These are phyloP conservation scores for Solanum sitiens DNA, from an alignment of 257 asterid species.

Conservation along the genomic window DNA sequence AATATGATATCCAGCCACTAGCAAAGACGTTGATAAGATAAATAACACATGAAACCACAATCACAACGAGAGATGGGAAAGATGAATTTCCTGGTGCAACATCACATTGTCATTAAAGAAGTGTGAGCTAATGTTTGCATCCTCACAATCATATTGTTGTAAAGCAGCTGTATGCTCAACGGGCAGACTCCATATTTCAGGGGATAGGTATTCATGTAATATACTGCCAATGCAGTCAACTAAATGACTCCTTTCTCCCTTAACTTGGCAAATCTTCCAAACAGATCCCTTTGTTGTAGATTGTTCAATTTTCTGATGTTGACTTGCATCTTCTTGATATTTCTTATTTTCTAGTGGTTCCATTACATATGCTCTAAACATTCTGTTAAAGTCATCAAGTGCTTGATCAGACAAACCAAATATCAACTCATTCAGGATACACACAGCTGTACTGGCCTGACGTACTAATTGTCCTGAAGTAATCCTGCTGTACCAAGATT, in stretches of 20 bases:
- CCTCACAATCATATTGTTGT: slow-evolving; percentile 36
- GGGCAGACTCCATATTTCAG: slow-evolving; percentile 94
- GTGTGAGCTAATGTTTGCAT: slow-evolving; percentile 46
- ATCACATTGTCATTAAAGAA: slow-evolving; percentile 67
- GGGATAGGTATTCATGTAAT: slow-evolving; percentile 82
- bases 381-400: slow-evolving; percentile 22
- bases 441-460: slow-evolving; percentile 81
- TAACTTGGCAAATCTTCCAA: slow-evolving; percentile 26
- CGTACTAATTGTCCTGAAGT: slow-evolving; percentile 80
- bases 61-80: slow-evolving; percentile 8
- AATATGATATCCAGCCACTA: not conserved
- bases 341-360: slow-evolving; percentile 12
- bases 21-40: not conserved
- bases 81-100: slow-evolving; percentile 70
- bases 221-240: slow-evolving; percentile 70
- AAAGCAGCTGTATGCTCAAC: slow-evolving; percentile 39
- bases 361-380: slow-evolving; percentile 26
- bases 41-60: not conserved
- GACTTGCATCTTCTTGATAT: slow-evolving; percentile 9
- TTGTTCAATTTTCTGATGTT: slow-evolving; percentile 12
- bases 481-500: slow-evolving; percentile 66
- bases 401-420: slow-evolving; percentile 78
- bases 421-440: slow-evolving; percentile 81
- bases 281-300: slow-evolving; percentile 19
- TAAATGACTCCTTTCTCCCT: slow-evolving; percentile 36